These are phyloP conservation scores for Amanita jacksonii DNA, from an alignment of 768 basidiomycete genomes.

Conservation along the genomic window DNA sequence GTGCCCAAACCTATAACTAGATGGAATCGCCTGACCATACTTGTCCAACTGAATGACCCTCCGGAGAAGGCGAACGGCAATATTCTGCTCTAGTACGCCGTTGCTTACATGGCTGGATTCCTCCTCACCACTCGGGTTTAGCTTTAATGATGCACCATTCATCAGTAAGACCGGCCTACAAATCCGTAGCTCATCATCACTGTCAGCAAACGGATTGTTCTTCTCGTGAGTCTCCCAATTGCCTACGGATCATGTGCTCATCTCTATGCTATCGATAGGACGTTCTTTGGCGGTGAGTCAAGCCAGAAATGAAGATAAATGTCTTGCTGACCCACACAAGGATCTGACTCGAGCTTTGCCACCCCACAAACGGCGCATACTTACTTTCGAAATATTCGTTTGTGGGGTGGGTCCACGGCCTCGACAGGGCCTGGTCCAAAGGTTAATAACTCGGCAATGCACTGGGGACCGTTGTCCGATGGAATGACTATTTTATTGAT, in stretches of 20 bases:
- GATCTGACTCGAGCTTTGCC: conserved; percentile 63
- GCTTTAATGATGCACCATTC: conserved; percentile 61
- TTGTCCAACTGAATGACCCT: conserved; percentile 72
- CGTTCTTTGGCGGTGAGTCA: conserved; percentile 67
- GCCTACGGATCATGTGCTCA: too few species aligned
- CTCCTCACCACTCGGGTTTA: conserved; percentile 14
- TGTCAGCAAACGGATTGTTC: conserved; percentile 61
- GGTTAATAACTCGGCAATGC: conserved; percentile 19
- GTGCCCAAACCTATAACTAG: conserved; percentile 25
- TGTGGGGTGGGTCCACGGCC: conserved; percentile 47
- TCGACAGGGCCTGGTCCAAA: conserved; percentile 35
- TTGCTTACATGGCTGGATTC: background rate
- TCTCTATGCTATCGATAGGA: too few species aligned
- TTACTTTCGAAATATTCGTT: conserved; percentile 66
- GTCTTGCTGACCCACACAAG: too few species aligned
- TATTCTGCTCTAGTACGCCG: conserved; percentile 53
- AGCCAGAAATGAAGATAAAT: too few species aligned
- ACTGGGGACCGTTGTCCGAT: background rate
- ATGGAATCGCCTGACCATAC: conserved; percentile 65
- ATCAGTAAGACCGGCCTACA: conserved; percentile 53
- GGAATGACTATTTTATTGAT: background rate
- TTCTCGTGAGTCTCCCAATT: conserved; percentile 50
- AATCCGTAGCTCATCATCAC: conserved; percentile 42
- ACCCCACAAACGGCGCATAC: conserved; percentile 57
- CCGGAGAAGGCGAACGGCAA: conserved; percentile 64